Conservation (phyloP, 2,329 filamentous ascomycete species). For the Pestalotiopsis sp. region DNA sequence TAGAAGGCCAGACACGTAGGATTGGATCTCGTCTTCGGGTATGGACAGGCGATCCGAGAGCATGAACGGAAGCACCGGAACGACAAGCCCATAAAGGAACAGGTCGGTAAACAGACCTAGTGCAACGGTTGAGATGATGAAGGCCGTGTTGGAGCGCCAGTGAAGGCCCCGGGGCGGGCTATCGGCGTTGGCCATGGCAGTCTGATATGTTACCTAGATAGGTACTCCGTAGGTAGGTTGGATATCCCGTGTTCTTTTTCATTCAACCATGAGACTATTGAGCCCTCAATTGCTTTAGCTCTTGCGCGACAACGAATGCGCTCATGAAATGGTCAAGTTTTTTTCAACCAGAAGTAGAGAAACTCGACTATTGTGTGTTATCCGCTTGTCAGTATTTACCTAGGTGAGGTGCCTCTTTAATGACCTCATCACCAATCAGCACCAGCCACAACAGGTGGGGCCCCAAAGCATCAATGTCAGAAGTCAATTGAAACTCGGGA, state of each 20-base stretch:
- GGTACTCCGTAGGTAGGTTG: no score
- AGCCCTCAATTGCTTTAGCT: no score
- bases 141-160: constrained; percentile 60
- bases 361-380: not conserved
- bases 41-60: constrained; percentile 51
- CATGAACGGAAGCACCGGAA: constrained; percentile 61
- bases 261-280: no score
- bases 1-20: constrained; percentile 52
- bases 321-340: no score
- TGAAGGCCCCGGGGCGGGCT: constrained; percentile 24
- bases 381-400: no score
- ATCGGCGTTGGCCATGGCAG: not conserved
- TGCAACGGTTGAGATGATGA: constrained; percentile 59
- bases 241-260: no score
- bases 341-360: no score
- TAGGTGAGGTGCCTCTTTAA: not conserved
- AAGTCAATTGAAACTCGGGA: no score
- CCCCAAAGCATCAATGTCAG: not conserved
- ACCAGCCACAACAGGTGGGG: not conserved
- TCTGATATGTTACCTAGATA: not conserved
- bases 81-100: constrained; percentile 61
- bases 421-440: constrained; percentile 9
- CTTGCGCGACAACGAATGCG: no score
- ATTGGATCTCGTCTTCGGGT: constrained; percentile 50
- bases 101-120: constrained; percentile 59